Base-by-base conservation (phyloP, 768 basidiomycete genomes). In the Pisolithus sp. region DNA sequence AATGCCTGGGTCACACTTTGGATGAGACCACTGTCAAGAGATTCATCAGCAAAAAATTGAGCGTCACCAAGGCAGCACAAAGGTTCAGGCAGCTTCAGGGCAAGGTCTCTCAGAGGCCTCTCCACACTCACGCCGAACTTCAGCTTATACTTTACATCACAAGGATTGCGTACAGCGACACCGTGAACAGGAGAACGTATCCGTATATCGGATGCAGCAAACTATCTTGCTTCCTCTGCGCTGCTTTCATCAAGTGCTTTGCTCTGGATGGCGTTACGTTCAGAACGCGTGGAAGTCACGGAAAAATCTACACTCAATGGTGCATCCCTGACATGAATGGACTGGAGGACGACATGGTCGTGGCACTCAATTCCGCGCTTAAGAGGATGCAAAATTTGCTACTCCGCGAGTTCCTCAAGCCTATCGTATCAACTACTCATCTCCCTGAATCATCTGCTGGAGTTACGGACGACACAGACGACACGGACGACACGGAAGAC, bases 181-280 rank as follows among this genome's bases (percentile, higher is more conserved):
- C 8, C 48, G 28, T 3, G 24, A 28, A 7, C 4, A 39, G 18
- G 26, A 39, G 41, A 17, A 18, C 41, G 13, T 49, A 40, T 39
- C 48, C 48, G 18, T 49, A 49, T 28, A 40, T 49, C 20, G 48
- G 48, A 28, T 49, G 48, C 23, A 49, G 48, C 39, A 49, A 49
- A 15, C 23, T 49, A 20, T 40, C 38, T 10, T 49, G 48, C 26
- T 49, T 49, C 48, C 38, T 49, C 4, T 49, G 48, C 20, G 10
- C 20, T 20, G 6, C 23, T 30, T 49, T 49, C 24, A 9, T 49
- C 21, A 24, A 40, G 38, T 49, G 7, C 7, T 49, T 40, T 41
- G 38, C 10, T 9, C 26, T 9, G 30, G 38, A 7, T 17, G 39
- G 39, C 15, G 38, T 13, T 49, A 6, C 30, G 17, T 49, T 49